phyloP scores from a whole-genome alignment of 1,284 basidiomycete species.

The Moesziomyces parantarcticus region DNA sequence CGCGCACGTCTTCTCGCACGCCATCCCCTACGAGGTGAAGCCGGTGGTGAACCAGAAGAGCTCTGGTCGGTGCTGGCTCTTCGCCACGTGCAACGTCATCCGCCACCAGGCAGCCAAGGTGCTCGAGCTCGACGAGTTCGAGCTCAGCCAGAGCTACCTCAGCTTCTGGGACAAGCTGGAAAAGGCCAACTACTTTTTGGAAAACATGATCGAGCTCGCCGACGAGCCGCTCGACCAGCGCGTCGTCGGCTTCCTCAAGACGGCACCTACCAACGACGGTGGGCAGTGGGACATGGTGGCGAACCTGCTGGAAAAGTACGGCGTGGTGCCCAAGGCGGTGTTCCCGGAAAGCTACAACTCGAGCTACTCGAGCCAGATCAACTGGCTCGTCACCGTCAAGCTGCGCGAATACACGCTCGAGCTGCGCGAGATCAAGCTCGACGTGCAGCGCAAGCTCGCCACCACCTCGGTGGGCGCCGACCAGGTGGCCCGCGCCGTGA shows the following conservation, averaged over 20 bases:
- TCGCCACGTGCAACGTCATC: conserved; percentile 75
- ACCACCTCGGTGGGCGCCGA: conserved; percentile 57
- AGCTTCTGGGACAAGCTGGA: conserved; percentile 76
- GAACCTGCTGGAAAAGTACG: conserved; percentile 73
- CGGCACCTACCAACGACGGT: conserved; percentile 86
- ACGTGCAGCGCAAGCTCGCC: conserved; percentile 69
- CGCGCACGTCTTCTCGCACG: conserved; percentile 84
- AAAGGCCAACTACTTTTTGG: conserved; percentile 93
- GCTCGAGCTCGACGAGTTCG: conserved; percentile 84
- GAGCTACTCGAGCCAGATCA: conserved; percentile 78
- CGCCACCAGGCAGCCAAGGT: conserved; percentile 85
- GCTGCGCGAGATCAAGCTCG: conserved; percentile 75
- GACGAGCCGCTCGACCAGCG: conserved; percentile 85
- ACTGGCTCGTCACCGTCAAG: conserved; percentile 84
- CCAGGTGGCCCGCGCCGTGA: conserved; percentile 35
- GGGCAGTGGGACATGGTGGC: conserved; percentile 81
- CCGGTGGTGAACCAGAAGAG: conserved; percentile 88
- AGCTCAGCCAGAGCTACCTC: conserved; percentile 80
- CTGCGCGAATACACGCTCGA: conserved; percentile 88
- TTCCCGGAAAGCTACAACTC: conserved; percentile 90
- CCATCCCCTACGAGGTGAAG: conserved; percentile 76
- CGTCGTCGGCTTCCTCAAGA: conserved; percentile 79
- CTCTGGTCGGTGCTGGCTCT: conserved; percentile 53
- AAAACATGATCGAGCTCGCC: conserved; percentile 83
- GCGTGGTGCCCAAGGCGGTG: conserved; percentile 72